These are phyloP conservation scores for Anthracocystis setariae DNA, from an alignment of 1,284 basidiomycete species.

Conservation along the genomic window DNA sequence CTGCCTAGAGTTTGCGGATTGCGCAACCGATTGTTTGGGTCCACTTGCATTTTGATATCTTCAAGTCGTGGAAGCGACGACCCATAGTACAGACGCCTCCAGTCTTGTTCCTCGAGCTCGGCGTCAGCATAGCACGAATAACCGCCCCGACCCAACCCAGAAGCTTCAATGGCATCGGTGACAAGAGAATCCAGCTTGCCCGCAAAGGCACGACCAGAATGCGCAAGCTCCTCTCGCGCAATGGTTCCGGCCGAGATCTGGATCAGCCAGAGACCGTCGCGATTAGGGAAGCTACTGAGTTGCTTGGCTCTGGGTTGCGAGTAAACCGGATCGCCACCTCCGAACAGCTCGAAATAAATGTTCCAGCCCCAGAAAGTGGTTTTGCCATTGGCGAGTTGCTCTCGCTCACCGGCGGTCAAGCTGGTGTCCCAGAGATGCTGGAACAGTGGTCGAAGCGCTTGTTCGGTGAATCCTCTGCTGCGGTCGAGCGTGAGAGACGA, in stretches of 20 bases:
- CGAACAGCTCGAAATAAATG: slow-evolving; percentile 62
- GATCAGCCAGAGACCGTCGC: slow-evolving; percentile 62
- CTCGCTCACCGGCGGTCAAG: slow-evolving; percentile 13
- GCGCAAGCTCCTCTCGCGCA: slow-evolving; percentile 21
- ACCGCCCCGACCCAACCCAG: slow-evolving; percentile 23
- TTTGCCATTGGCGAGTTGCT: slow-evolving; percentile 28
- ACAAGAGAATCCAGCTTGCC: slow-evolving; percentile 36
- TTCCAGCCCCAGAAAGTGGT: slow-evolving; percentile 53
- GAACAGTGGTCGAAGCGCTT: slow-evolving; percentile 26
- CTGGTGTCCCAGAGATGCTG: slow-evolving; percentile 48
- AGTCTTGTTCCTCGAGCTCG: slow-evolving; percentile 40
- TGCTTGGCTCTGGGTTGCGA: slow-evolving; percentile 19
- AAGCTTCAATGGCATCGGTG: slow-evolving; percentile 25
- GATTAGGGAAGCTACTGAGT: slow-evolving; percentile 47
- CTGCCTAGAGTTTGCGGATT: slow-evolving; percentile 49
- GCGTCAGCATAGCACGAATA: slow-evolving; percentile 61
- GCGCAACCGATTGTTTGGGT: slow-evolving; percentile 52
- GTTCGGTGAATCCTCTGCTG: slow-evolving; percentile 20
- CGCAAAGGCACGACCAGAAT: slow-evolving; percentile 23
- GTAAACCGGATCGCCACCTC: slow-evolving; percentile 39
- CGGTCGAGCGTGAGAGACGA: slow-evolving; percentile 47
- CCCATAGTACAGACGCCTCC: slow-evolving; percentile 56
- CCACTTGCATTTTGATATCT: slow-evolving; percentile 48
- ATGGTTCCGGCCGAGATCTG: slow-evolving; percentile 51
- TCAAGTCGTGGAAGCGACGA: slow-evolving; percentile 35